Conservation (phyloP, 1,139 yeast genomes). For the Kluyveromyces sp. region DNA sequence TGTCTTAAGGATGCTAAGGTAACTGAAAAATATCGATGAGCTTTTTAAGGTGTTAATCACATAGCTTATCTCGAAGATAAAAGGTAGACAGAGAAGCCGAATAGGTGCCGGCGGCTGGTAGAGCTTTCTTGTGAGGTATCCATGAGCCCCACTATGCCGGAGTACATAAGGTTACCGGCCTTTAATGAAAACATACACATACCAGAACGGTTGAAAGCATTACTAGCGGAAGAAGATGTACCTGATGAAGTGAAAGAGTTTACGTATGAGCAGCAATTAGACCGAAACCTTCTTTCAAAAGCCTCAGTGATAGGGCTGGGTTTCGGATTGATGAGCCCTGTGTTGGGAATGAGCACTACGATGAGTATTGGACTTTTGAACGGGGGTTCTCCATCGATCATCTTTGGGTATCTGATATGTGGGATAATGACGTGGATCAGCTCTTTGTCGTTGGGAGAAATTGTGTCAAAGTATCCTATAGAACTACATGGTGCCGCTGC, state of each 20-base stretch:
- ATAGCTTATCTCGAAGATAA: no score
- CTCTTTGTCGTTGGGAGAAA: conserved; percentile 62
- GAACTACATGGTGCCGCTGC: conserved; percentile 75
- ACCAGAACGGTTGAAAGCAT: conserved; percentile 18
- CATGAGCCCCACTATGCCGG: conserved; percentile 14
- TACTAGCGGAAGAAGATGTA: conserved; percentile 34
- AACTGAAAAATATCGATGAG: not conserved
- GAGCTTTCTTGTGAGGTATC: not conserved
- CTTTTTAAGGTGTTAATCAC: not conserved
- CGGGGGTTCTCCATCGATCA: conserved; percentile 66
- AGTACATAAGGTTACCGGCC: conserved; percentile 20
- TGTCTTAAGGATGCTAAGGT: not conserved
- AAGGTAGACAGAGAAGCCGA: not conserved
- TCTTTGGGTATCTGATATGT: conserved; percentile 64
- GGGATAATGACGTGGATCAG: conserved; percentile 56
- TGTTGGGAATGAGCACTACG: conserved; percentile 66
- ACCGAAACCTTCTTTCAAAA: conserved; percentile 52
- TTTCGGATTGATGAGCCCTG: conserved; percentile 72
- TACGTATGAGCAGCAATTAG: conserved; percentile 62
- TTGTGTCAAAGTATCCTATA: conserved; percentile 66
- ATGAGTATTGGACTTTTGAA: conserved; percentile 61
- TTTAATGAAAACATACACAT: conserved; percentile 3
- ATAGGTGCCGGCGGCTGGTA: not conserved
- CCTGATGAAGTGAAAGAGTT: conserved; percentile 60
- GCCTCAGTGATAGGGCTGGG: conserved; percentile 67